phyloP scores from a whole-genome alignment of 2,329 filamentous ascomycete species.

The Fusarium verrucosum region DNA sequence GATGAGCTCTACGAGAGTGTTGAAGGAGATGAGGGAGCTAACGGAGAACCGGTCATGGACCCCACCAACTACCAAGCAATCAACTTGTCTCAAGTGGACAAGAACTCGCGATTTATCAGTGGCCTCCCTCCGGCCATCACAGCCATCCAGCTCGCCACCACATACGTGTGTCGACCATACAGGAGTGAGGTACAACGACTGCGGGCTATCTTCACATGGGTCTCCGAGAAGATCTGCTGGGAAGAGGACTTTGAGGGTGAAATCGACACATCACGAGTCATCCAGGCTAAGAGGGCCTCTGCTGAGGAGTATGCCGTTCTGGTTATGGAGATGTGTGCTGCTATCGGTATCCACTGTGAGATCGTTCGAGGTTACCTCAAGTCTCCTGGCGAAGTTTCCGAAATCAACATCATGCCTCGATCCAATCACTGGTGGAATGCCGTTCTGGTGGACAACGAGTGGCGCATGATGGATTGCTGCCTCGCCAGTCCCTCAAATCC shows the following conservation, averaged over 20 bases:
- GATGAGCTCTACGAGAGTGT: constrained; percentile 86
- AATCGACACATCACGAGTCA: constrained; percentile 82
- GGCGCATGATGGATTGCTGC: constrained; percentile 95
- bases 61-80: constrained; percentile 82
- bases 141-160: constrained; percentile 83
- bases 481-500: constrained; percentile 92
- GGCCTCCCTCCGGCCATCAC: constrained; percentile 85
- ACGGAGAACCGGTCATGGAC: constrained; percentile 83
- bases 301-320: constrained; percentile 89
- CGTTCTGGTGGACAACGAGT: constrained; percentile 90
- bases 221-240: constrained; percentile 93
- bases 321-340: constrained; percentile 91
- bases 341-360: constrained; percentile 88
- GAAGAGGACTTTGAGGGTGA: constrained; percentile 93
- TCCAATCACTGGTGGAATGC: constrained; percentile 99
- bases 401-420: constrained; percentile 82
- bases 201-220: constrained; percentile 96
- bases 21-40: constrained; percentile 88
- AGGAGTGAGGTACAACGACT: constrained; percentile 92
- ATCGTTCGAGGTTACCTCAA: constrained; percentile 92
- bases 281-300: constrained; percentile 84
- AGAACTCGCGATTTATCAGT: constrained; percentile 90
- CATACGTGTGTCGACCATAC: constrained; percentile 93
- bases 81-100: constrained; percentile 90
- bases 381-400: constrained; percentile 81